Base-by-base conservation (phyloP, 148 eudicot species). In the Fagopyrum tataricum region DNA sequence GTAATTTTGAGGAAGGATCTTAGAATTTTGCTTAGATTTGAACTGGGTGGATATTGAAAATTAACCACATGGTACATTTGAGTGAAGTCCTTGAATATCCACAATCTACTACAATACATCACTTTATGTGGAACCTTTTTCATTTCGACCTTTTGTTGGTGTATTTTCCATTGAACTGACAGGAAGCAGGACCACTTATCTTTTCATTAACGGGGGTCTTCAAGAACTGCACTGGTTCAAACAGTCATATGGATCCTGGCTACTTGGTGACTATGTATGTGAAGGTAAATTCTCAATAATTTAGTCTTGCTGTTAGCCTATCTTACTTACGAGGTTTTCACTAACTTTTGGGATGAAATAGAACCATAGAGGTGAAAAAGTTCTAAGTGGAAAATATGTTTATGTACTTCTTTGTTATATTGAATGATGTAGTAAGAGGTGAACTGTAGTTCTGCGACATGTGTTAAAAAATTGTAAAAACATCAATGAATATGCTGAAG, bases 171-270 rank as follows among this genome's bases (percentile, higher is more conserved):
- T 67, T 37, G 18, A 56, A 43, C 75, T 73, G 77, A 61, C 87
- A 93, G 98, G 96, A 80, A 80, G 73, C 26, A 52, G 81, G 18
- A 82, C 91, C 37, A 84, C 83, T 71, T 95, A 85, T 81, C 92
- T 95, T 49, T 79, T 81, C 47, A 74, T 72, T 58, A 82, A 87
- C 76, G 94, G 76, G 56, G 74, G 74, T 69, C 88, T 95, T 85
- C 96, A 91, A 73, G 99, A 95, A 83, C 75, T 95, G 78, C 88
- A 92, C 73, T 95, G 96, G 99, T 86, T 86, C 73, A 95, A 95
- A 84, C 88, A 92, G 79, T 75, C 92, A 12, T 79, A 95, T 78
- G 87, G 87, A 46, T 95, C 99, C 37, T 95, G 99, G 99, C 90
- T 95, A 82, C 71, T 92, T 26, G 99, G 99, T 46, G 94, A 95